Evolutionary conservation across 108 stramenopile genomes (phyloP), one percentile per base, ranked within the genome.

Genomic region (Pseudonitzschia multiseries): DNA sequence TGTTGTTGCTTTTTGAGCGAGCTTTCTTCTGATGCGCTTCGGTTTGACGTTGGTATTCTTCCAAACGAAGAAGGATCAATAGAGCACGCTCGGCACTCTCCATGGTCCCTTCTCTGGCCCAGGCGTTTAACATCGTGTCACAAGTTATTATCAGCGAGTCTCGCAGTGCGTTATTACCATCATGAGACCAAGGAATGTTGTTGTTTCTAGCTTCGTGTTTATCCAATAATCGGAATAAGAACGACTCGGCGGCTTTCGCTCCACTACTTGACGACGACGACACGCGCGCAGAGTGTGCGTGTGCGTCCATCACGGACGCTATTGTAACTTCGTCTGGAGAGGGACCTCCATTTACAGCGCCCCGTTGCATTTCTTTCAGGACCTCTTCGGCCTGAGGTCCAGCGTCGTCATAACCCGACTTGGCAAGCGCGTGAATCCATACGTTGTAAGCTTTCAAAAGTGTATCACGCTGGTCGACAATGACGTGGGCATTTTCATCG

Each of bases 81-180:
- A 78, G 76, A 4, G 89, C 89, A 33, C 83, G 80, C 57, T 87
- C 80, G 9, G 89, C 89, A 59, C 76, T 77, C 68, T 83, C 81
- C 57, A 57, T 22, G 24, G 75, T 85, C 8, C 86, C 82, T 48
- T 73, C 67, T 54, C 65, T 40, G 13, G 83, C 83, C 83, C 83
- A 83, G 2, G 79, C 83, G 41, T 76, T 75, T 26, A 83, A 65
- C 21, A 83, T 72, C 17, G 83, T 76, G 29, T 80, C 79, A 43
- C 74, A 79, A 17, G 79, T 83, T 0, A 83, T 43, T 8, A 56
- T 24, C 4, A 56, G 54, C 2, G 54, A 24, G 10, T 56, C 54
- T 8, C 54, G 54, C 54, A 56, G 10, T 20, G 21, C 20, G 24
- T 56, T 24, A 10, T 10, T 20, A 10, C 54, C 54, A 26, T 56